Base-by-base conservation (phyloP, 768 basidiomycete genomes). In the Mycena vitilis region DNA sequence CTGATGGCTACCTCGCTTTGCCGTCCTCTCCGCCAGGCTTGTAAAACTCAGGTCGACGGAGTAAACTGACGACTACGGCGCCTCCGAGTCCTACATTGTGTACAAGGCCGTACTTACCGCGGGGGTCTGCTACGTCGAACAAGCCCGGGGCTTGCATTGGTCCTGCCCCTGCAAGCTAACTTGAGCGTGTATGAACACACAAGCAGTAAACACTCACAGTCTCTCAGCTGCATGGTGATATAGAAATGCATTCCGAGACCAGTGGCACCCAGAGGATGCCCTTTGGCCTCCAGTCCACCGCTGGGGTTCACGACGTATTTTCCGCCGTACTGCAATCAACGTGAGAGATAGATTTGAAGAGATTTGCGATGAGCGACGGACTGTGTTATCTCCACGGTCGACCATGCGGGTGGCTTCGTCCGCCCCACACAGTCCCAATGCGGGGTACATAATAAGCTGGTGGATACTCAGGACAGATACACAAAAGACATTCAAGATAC, bases 181-280 rank as follows among this genome's bases (percentile, higher is more conserved):
- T 20, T 65, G 56, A 61, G 60, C 45, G 22, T 38, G 40, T 30
- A 37, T 64, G 16, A 20, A 12, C 34, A 36, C 34, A 20, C 11
- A 11, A n/a, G 20, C 1, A 37, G 44, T 44, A 37, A 44, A 11
- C 34, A 63, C 80, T 75, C 73, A 91, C 91, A 94, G 48, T 89
- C 82, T 49, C 92, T 85, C 57, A 94, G 78, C 84, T 94, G 92
- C 91, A 92, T 91, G 91, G 71, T 22, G 69, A 94, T 91, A 74
- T 93, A 94, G 78, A 94, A 94, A 75, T 95, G 93, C 93, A 94
- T 94, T 34, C 91, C 93, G 16, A 95, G 80, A 2, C 93, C 93
- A 20, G 91, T 94, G 1, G 93, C 92, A 45, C 93, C 93, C 22
- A 95, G 84, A 3, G 94, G 94, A 74, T 95, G 93, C 4, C 94